These are phyloP conservation scores for Polyporus arcularius DNA, from an alignment of 768 basidiomycete genomes.

Conservation along the genomic window DNA sequence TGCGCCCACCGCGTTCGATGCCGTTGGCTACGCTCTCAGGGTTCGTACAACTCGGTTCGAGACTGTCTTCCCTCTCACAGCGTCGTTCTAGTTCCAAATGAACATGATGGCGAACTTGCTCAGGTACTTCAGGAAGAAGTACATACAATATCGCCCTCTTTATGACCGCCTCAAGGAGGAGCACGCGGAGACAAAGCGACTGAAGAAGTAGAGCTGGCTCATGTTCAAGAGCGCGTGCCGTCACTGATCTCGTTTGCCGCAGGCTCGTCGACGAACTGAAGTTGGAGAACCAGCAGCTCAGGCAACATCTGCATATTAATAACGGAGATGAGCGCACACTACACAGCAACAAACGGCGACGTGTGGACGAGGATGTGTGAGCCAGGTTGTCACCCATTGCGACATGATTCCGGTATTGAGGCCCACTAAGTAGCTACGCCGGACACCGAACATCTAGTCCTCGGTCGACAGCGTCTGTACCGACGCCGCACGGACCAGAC, in stretches of 20 bases:
- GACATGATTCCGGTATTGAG: background rate
- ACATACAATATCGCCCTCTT: conserved; percentile 53
- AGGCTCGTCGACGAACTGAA: conserved; percentile 54
- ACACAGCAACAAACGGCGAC: conserved; percentile 65
- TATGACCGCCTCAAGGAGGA: conserved; percentile 58
- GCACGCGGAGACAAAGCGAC: conserved; percentile 37
- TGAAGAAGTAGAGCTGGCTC: conserved; percentile 48
- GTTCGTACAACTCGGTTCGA: conserved; percentile 35
- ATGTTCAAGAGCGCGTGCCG: background rate
- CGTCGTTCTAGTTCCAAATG: conserved; percentile 65
- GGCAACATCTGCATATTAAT: conserved; percentile 33
- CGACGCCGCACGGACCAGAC: conserved; percentile 58
- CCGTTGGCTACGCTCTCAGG: conserved; percentile 66
- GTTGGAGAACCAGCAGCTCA: conserved; percentile 52
- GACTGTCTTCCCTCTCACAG: background rate
- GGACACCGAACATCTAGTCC: conserved; percentile 55
- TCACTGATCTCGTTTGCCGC: conserved; percentile 1
- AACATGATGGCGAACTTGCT: conserved; percentile 72
- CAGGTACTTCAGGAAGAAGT: conserved; percentile 59
- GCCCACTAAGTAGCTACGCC: conserved; percentile 10
- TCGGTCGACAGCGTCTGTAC: conserved; percentile 49
- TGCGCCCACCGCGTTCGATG: conserved; percentile 61
- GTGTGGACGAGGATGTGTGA: conserved; percentile 47
- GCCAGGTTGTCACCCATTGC: conserved; percentile 20
- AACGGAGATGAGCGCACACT: conserved; percentile 41